Evolutionary conservation across 192 early-diverging fungal species (phyloP), one percentile per base, ranked within the genome.

Genomic region (Coemansia sp.): DNA sequence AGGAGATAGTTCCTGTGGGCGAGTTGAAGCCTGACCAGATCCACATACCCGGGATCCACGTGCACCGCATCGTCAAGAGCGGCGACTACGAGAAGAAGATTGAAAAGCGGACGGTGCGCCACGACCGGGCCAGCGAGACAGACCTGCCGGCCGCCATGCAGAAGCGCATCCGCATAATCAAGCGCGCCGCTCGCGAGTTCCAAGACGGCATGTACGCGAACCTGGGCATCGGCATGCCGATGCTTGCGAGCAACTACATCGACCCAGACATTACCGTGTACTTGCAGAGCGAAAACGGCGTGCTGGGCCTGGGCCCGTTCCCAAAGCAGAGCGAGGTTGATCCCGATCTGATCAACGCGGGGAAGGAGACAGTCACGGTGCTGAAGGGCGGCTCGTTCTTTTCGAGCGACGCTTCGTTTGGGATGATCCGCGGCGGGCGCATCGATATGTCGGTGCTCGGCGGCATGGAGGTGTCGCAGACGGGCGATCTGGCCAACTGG

Each of bases 401-500:
- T 62, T 77, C 84, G 8, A 86, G 85, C 57, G 87, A 87, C 52
- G 82, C 85, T 7, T 86, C 86, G 5, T 91, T 91, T 59, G 86
- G 81, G 4, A 87, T 88, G 85, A 88, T 91, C 64, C 85, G 89
- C 60, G 84, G 81, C n/a, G 85, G 84, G 5, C 87, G 88, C 35
- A 76, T 91, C 23, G 85, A 91, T 60, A 66, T 89, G 52, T 87
- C 87, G 10, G 81, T 91, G 44, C 69, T 91, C 16, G 88, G 89
- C 24, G 89, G 79, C 16, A 81, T 91, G 64, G 70, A 73, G 28
- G 69, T 69, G 29, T 80, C 87, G 0, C 71, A 82, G 47, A 68
- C 71, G 25, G 89, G 89, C 29, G 86, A 87, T 55, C 67, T 91
- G 49, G 89, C 89, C 46, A 91, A 91, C 82, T 91, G 89, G 89